Conservation (phyloP, 2,329 filamentous ascomycete genomes). For the Calonectria multiphialidica region DNA sequence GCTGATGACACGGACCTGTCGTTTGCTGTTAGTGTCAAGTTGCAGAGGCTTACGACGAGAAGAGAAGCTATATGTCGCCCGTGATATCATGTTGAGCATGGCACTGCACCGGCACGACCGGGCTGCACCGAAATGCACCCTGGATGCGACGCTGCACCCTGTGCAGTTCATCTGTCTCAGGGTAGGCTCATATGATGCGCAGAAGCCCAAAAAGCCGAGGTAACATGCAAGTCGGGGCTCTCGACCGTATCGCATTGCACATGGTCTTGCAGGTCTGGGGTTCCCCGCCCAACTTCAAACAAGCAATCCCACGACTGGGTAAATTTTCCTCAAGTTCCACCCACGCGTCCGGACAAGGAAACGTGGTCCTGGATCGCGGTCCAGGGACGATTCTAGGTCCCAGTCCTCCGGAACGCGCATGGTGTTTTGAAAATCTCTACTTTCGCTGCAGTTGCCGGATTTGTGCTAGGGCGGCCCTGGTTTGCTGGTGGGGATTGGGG, state of each 20-base stretch:
- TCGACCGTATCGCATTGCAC: not conserved
- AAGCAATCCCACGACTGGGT: not conserved
- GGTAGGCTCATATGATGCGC: not conserved
- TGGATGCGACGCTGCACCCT: no score
- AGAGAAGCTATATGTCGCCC: not conserved
- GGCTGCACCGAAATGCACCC: not conserved
- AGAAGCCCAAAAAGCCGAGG: not conserved
- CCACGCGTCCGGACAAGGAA: not conserved
- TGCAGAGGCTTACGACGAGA: not conserved
- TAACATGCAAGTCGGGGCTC: not conserved
- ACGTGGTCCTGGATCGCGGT: not conserved
- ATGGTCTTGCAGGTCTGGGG: not conserved
- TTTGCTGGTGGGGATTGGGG: not conserved
- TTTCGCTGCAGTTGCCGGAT: not conserved
- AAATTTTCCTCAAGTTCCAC: not conserved
- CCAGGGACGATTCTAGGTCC: not conserved
- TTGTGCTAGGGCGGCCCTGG: not conserved
- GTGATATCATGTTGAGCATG: not conserved
- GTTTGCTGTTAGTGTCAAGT: not conserved
- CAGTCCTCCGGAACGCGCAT: not conserved
- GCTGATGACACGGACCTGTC: no score
- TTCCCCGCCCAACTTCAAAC: conserved; percentile 6
- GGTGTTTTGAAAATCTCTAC: not conserved
- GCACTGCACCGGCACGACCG: not conserved
- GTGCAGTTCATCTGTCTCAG: not conserved